Evolutionary conservation across 805 yeast genomes (phyloP).

Genomic region (Candida andamanensis): DNA sequence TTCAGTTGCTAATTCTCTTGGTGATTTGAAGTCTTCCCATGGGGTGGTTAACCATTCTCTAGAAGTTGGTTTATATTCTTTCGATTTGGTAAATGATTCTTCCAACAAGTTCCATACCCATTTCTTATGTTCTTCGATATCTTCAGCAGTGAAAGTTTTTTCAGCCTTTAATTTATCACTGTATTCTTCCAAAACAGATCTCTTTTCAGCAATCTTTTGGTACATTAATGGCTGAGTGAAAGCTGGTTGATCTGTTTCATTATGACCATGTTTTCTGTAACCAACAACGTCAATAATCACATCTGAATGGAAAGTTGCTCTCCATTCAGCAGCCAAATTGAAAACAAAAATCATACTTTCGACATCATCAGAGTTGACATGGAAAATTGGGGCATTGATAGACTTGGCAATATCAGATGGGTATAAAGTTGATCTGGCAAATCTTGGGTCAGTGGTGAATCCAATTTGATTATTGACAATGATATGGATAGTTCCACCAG

Average conservation of each 20-base stretch:
- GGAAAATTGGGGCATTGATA: slow-evolving; percentile 97
- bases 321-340: slow-evolving; percentile 98
- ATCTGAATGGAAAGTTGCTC: slow-evolving; percentile 93
- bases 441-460: slow-evolving; percentile 98
- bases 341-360: slow-evolving; percentile 89
- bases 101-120: slow-evolving; percentile 97
- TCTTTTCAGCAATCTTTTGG: slow-evolving; percentile 81
- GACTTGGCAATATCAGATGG: slow-evolving; percentile 97
- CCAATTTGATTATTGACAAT: slow-evolving; percentile 98
- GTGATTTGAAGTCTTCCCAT: slow-evolving; percentile 98
- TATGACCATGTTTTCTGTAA: slow-evolving; percentile 98
- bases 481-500: slow-evolving; percentile 97
- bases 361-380: slow-evolving; percentile 96
- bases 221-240: slow-evolving; percentile 99
- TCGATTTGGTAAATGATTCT: slow-evolving; percentile 81
- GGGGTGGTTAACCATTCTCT: slow-evolving; percentile 98
- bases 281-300: slow-evolving; percentile 96
- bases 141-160: slow-evolving; percentile 84
- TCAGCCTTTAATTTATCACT: slow-evolving; percentile 73
- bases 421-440: slow-evolving; percentile 95
- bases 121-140: slow-evolving; percentile 90
- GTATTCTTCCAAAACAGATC: slow-evolving; percentile 83
- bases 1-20: slow-evolving; percentile 94
- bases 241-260: slow-evolving; percentile 98
- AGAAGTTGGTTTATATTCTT: slow-evolving; percentile 84